Evolutionary conservation across 345 rosid species (phyloP).

Genomic region (Lepidium sativum): DNA sequence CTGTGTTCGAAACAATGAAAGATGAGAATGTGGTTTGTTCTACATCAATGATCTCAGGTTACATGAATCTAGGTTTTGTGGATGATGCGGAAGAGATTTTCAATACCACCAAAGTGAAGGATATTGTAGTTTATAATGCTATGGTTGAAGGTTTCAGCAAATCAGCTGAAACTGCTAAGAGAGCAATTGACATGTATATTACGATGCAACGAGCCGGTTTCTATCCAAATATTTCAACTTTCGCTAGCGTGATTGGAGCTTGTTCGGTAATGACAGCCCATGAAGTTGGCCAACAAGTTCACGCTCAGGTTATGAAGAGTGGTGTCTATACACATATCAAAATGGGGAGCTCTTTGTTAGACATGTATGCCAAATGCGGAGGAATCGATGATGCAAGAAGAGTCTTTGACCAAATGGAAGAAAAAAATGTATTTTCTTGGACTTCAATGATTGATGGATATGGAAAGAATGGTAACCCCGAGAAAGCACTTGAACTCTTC

Average conservation of each 20-base stretch:
- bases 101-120: conserved; percentile 40
- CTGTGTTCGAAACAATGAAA: conserved; percentile 61
- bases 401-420: conserved; percentile 51
- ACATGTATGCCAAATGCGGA: conserved; percentile 89
- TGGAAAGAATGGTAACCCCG: conserved; percentile 72
- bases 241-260: conserved; percentile 77
- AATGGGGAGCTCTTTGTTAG: conserved; percentile 81
- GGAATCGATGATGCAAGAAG: conserved; percentile 51
- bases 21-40: conserved; percentile 61
- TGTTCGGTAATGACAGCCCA: conserved; percentile 60
- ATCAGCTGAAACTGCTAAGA: conserved; percentile 41
- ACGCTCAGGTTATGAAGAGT: conserved; percentile 59
- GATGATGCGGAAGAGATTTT: conserved; percentile 66
- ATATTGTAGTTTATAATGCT: conserved; percentile 80
- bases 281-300: conserved; percentile 68
- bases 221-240: conserved; percentile 60
- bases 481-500: conserved; percentile 70
- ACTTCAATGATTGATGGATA: conserved; percentile 96
- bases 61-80: conserved; percentile 53
- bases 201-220: conserved; percentile 56
- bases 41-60: conserved; percentile 90
- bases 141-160: conserved; percentile 92
- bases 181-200: conserved; percentile 47
- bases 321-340: conserved; percentile 42
- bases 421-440: conserved; percentile 84